A percentile compares a stretch with the other conserved stretches of the same genome.
Conservation (phyloP, 2,329 filamentous ascomycete species). For the Hirsutella rhossiliensis region DNA sequence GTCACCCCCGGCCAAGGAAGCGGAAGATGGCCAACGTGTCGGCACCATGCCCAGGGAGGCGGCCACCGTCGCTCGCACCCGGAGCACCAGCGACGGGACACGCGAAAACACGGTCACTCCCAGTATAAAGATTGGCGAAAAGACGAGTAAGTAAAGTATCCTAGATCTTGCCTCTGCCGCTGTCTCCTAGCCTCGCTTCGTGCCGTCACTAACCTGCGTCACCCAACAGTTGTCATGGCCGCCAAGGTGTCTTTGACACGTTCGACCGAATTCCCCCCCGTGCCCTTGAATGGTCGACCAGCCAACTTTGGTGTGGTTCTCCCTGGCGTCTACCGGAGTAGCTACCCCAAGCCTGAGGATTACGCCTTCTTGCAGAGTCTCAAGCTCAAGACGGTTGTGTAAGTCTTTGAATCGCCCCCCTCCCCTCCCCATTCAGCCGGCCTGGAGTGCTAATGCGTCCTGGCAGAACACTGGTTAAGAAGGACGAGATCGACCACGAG, state of each 20-base stretch:
- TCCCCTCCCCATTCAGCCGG: conserved; percentile 1
- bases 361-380: conserved; percentile 57
- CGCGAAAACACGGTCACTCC: background rate
- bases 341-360: conserved; percentile 62
- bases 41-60: conserved; percentile 7
- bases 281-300: conserved; percentile 28
- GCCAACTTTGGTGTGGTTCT: conserved; percentile 67
- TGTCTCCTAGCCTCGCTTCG: background rate
- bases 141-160: conserved; percentile 2
- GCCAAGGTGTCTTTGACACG: conserved; percentile 1
- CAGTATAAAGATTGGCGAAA: background rate
- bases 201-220: background rate
- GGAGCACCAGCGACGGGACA: conserved; percentile 3
- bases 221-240: background rate
- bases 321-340: conserved; percentile 67
- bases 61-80: conserved; percentile 7
- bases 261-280: conserved; percentile 8
- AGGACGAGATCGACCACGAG: conserved; percentile 40
- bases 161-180: too few species aligned
- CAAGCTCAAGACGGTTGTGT: conserved; percentile 70
- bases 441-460: background rate
- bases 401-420: conserved; percentile 23
- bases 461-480: conserved; percentile 50
- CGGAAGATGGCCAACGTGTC: conserved; percentile 12
- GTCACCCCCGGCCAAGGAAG: conserved; percentile 8